Conservation (phyloP, 768 basidiomycete genomes). For the Macrolepiota fuliginosa region DNA sequence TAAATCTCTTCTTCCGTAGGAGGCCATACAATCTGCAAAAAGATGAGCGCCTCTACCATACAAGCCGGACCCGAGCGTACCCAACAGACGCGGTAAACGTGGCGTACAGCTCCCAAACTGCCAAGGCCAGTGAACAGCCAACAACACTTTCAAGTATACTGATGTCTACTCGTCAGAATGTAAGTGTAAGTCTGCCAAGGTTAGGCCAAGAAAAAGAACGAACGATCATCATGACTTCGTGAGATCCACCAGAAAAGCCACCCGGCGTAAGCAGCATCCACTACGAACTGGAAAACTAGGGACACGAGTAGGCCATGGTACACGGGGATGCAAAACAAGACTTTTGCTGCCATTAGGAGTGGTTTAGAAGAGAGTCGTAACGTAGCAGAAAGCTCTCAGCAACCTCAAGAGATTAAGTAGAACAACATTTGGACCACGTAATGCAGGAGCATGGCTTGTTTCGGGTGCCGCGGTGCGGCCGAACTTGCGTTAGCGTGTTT, state of each 20-base stretch:
- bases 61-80: not conserved
- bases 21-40: constrained; percentile 2
- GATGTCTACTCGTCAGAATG: not conserved
- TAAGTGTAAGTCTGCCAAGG: not conserved
- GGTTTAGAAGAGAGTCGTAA: not conserved
- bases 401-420: not conserved
- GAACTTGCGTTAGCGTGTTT: not conserved
- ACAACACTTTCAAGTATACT: not conserved
- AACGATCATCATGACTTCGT: constrained; percentile 3
- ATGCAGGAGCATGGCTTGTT: not conserved
- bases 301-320: not conserved
- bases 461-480: not conserved
- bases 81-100: constrained; percentile 3
- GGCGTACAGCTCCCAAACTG: constrained; percentile 9
- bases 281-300: constrained; percentile 3
- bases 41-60: not conserved
- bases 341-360: not conserved
- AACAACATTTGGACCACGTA: not conserved
- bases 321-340: constrained; percentile 2
- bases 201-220: not conserved
- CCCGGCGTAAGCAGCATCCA: not conserved
- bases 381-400: not conserved
- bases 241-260: constrained; percentile 6
- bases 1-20: constrained; percentile 1
- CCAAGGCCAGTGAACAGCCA: constrained; percentile 1